Evolutionary conservation across 2,329 filamentous ascomycete genomes (phyloP), one percentile per base, ranked within the genome.

Genomic region (Diaporthe vaccinii): DNA sequence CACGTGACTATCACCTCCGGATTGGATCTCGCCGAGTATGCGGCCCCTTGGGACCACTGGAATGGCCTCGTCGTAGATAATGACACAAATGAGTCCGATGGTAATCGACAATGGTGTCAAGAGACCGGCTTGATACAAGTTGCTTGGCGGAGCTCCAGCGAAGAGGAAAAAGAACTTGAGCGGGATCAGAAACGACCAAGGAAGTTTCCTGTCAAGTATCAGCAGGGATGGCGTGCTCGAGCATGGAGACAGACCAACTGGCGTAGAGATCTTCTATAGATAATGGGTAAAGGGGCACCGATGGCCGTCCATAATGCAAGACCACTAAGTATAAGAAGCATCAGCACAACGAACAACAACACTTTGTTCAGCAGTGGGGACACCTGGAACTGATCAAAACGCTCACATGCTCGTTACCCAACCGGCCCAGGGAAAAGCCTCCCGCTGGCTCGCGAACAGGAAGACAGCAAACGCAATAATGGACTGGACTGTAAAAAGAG

Each of bases 361-460:
- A 7, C 6, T 20, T 28, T 28, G 25, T 12, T 14, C 31, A 14
- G 46, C 20, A 51, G 20, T 34, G 22, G 1, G 28, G 6, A 12
- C 20, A 41, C 14, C 39, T 41, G 39, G 41, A 67, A 51, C 25
- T 31, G 28, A n/a, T 9, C 9, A 36, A 12, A 20, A 58, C 12
- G 22, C 68, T 57, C 15, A 58, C 68, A 25, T 12, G 68, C 68
- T 71, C 17, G 68, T 71, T 0, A 46, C 51, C 68, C 51, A 58
- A 20, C 31, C n/a, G 1, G 49, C 67, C 67, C 67, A 69, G 6
- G 14, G n/a, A 31, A 69, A 41, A 4, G 49, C 36, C 34, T 55
- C 31, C 25, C 17, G 67, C 31, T 69, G 67, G 22, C 67, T 44
- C 10, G 67, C 67, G 34, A 69, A 31, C 14, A 69, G 8, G 9